A percentile compares a stretch with the other conserved stretches of the same genome.
Conservation (phyloP, 1,284 basidiomycete species). For the Ceratobasidium sp. region DNA sequence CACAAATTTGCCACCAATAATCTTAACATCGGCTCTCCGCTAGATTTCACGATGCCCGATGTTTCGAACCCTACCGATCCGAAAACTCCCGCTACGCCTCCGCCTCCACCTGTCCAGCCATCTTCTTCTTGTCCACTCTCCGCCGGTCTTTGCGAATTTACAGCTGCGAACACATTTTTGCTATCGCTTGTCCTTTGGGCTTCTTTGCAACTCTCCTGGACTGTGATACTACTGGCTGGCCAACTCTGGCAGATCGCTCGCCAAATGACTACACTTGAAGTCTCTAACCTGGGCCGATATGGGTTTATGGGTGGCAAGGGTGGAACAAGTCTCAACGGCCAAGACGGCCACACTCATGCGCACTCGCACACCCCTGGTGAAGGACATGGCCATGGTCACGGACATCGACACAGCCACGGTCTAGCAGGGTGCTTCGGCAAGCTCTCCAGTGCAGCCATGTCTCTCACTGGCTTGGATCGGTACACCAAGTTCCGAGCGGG, state of each 20-base stretch:
- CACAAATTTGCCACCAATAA: constrained; percentile 48
- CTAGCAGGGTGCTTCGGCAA: constrained; percentile 49
- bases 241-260: constrained; percentile 92
- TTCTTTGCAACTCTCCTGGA: constrained; percentile 93
- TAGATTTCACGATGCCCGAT: constrained; percentile 41
- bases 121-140: constrained; percentile 74
- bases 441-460: constrained; percentile 74
- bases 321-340: constrained; percentile 70
- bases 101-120: constrained; percentile 53
- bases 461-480: constrained; percentile 88
- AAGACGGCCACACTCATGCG: constrained; percentile 55
- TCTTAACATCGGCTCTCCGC: constrained; percentile 53
- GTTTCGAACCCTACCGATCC: constrained; percentile 40
- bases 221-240: constrained; percentile 79
- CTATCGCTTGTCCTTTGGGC: constrained; percentile 84
- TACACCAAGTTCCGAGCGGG: constrained; percentile 91
- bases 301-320: constrained; percentile 95
- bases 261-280: constrained; percentile 97
- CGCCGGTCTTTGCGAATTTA: constrained; percentile 70
- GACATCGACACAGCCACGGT: constrained; percentile 48
- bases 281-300: constrained; percentile 92
- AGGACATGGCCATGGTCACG: constrained; percentile 52
- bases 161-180: constrained; percentile 81
- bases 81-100: constrained; percentile 50
- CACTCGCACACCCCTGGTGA: constrained; percentile 46